Evolutionary conservation across 2,329 filamentous ascomycete species (phyloP), one percentile per base, ranked within the genome.

Genomic region (Erysiphe pulchra): DNA sequence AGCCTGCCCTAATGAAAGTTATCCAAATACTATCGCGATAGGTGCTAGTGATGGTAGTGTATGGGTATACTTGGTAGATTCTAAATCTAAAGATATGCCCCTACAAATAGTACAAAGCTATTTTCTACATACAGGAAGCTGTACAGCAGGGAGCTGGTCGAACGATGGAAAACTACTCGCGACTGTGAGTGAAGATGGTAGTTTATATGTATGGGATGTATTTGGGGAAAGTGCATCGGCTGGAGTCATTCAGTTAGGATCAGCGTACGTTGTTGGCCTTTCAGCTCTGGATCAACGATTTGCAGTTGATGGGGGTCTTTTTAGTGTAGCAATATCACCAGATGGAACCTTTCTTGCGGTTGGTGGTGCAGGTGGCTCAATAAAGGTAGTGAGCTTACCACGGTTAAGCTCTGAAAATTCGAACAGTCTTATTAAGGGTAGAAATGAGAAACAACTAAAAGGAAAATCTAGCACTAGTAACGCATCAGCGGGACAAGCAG

Each of bases 21-120:
- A 82, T 58, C 73, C 79, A 49, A 92, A 94, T 63, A 76, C 83
- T 9, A 59, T 98, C 50, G 90, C 90, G 0, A 65, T 98, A 8
- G 90, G 90, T 47, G 85, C 85, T 32, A 80, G 72, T 33, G 86
- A 98, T 59, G 90, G 90, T 46, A 86, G 78, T 45, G 85, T 94
- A 38, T 98, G 90, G 90, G 80, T 98, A 10, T 93, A 94, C 64
- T 77, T 76, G n/a, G 70, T 95, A 56, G 78, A 86, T 60, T 65
- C 71, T 30, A 66, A 67, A 46, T 75, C 82, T 50, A 62, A 65
- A 33, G 62, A 66, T 13, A 64, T 64, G 31, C 68, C 81, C 8
- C 68, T 95, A 45, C 76, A 78, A 54, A 90, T 95, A 57, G 70
- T 92, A 5, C 83, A 93, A 64, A 80, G 80, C 24, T 94, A 90